phyloP scores from a whole-genome alignment of 352 stramenopile species.

The Phytophthora quininea region DNA sequence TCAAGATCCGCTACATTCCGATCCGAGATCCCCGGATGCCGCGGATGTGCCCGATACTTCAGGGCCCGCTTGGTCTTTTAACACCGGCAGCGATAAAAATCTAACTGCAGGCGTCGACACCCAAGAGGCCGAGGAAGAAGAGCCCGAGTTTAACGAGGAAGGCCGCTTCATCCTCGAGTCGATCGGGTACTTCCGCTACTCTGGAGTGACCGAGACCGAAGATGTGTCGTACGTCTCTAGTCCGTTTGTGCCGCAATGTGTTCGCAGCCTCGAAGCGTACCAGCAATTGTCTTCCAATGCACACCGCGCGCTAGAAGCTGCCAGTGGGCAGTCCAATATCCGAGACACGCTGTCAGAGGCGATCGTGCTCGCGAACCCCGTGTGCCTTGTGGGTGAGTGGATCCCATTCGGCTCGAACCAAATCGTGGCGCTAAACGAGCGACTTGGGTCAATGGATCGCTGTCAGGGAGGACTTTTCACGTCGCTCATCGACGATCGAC shows the following conservation, averaged over 20 bases:
- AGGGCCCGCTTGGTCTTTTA: constrained; percentile 44
- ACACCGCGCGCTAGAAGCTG: constrained; percentile 88
- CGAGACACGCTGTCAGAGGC: constrained; percentile 93
- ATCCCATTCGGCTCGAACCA: constrained; percentile 97
- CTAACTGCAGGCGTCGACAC: constrained; percentile 18
- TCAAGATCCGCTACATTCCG: constrained; percentile 67
- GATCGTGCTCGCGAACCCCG: constrained; percentile 94
- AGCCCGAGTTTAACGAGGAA: constrained; percentile 35
- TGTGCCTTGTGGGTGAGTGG: constrained; percentile 95
- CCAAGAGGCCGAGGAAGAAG: constrained; percentile 20
- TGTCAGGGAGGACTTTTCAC: constrained; percentile 95
- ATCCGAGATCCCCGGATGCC: constrained; percentile 47
- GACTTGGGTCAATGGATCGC: constrained; percentile 94
- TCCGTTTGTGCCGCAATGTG: constrained; percentile 94
- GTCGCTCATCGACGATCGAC: constrained; percentile 86
- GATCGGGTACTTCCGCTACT: constrained; percentile 91
- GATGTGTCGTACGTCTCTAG: constrained; percentile 96
- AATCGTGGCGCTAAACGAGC: constrained; percentile 96
- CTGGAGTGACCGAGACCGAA: constrained; percentile 94
- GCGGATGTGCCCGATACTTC: constrained; percentile 13
- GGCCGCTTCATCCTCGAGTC: constrained; percentile 51
- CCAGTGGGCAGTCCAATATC: constrained; percentile 85
- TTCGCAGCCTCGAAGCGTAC: constrained; percentile 87
- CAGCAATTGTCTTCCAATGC: constrained; percentile 89
- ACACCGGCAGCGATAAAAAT: constrained; percentile 40